Percentiles rank a stretch among this genome's conserved stretches.
Evolutionary conservation across 345 rosid genomes (phyloP).

Genomic region (Populus simonii): DNA sequence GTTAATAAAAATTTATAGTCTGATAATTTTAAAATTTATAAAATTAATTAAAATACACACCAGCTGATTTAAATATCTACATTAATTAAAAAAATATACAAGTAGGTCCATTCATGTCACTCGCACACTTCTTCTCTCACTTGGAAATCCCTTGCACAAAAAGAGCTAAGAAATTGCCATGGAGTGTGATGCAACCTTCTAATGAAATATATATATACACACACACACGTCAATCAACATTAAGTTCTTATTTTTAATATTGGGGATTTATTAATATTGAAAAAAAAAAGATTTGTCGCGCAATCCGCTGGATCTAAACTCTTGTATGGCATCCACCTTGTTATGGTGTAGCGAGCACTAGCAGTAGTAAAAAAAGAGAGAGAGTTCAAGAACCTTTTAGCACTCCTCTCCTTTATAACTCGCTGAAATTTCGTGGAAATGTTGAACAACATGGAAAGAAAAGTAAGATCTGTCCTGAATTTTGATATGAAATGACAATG

Average conservation of each 20-base stretch:
- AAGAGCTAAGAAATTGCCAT: not conserved
- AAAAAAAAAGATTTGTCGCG: too few species aligned
- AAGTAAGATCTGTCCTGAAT: not conserved
- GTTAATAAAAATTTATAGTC: too few species aligned
- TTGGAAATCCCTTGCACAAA: not conserved
- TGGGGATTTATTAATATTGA: too few species aligned
- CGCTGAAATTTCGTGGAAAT: slow-evolving; percentile 20
- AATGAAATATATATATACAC: not conserved
- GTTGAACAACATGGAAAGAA: not conserved
- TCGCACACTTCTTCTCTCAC: not conserved
- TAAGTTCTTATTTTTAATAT: too few species aligned
- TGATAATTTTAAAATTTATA: too few species aligned
- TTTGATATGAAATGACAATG: not conserved
- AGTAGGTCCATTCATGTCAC: not conserved
- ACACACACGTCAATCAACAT: too few species aligned
- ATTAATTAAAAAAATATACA: too few species aligned
- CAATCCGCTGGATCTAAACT: too few species aligned
- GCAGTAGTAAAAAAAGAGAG: not conserved
- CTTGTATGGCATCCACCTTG: not conserved
- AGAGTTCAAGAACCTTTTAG: not conserved
- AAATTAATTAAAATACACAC: too few species aligned
- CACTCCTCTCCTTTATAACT: not conserved
- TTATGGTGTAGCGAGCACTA: slow-evolving; percentile 1
- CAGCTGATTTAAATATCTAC: accelerated
- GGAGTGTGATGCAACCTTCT: not conserved